Conservation (phyloP, 1,139 yeast species). For the Geotrichum fermentans region DNA sequence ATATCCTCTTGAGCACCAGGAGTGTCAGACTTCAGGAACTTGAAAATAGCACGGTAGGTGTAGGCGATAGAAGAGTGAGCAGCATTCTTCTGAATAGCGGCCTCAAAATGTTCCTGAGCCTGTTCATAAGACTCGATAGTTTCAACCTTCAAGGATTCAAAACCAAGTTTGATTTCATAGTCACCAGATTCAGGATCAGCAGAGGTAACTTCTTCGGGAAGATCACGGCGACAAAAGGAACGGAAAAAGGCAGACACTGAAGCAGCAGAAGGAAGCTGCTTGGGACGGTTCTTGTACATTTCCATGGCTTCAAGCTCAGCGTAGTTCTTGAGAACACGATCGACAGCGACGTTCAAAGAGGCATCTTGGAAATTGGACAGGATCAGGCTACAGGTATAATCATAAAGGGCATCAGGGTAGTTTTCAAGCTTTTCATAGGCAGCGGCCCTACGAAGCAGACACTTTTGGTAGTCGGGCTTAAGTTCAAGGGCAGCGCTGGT, state of each 20-base stretch:
- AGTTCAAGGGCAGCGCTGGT: constrained; percentile 79
- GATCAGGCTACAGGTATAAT: constrained; percentile 65
- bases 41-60: constrained; percentile 79
- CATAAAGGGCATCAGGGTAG: constrained; percentile 83
- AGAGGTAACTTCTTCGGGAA: constrained; percentile 39
- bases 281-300: constrained; percentile 49
- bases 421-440: constrained; percentile 79
- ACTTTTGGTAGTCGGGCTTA: constrained; percentile 87
- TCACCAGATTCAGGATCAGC: constrained; percentile 57
- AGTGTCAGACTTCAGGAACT: constrained; percentile 74
- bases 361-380: constrained; percentile 58
- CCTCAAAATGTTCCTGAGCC: constrained; percentile 64
- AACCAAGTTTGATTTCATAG: constrained; percentile 62
- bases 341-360: constrained; percentile 74
- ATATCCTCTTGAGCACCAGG: constrained; percentile 56
- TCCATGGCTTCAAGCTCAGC: constrained; percentile 44
- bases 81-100: constrained; percentile 49
- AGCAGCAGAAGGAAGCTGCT: constrained; percentile 76
- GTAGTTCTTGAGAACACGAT: constrained; percentile 63
- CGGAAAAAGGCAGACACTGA: constrained; percentile 83
- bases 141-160: constrained; percentile 47
- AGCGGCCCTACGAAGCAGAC: constrained; percentile 63
- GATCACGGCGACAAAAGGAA: constrained; percentile 47
- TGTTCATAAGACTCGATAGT: constrained; percentile 67
- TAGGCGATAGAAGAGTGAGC: constrained; percentile 57